Evolutionary conservation across 192 early-diverging fungal genomes (phyloP).

Genomic region (Gaertneriomyces semiglobifer): DNA sequence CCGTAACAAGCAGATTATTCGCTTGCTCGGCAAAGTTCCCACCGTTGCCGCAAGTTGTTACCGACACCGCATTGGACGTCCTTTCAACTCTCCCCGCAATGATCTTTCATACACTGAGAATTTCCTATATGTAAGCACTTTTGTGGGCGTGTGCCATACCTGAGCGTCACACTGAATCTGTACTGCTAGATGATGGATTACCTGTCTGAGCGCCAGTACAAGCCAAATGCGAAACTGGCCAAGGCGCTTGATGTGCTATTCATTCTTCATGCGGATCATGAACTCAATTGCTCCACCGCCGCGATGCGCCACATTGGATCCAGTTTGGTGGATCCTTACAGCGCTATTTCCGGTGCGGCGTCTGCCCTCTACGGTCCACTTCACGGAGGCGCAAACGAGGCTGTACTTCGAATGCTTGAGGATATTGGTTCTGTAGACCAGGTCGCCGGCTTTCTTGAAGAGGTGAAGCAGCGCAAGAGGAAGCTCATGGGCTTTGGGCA

Average conservation of each 20-base stretch:
- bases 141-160: no score
- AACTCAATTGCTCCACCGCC: slow-evolving; percentile 50
- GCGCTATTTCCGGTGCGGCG: slow-evolving; percentile 56
- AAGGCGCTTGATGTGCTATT: slow-evolving; percentile 63
- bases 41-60: slow-evolving; percentile 55
- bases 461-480: slow-evolving; percentile 55
- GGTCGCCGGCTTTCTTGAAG: slow-evolving; percentile 51
- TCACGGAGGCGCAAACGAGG: slow-evolving; percentile 62
- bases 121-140: slow-evolving; percentile 35
- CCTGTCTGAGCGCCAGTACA: slow-evolving; percentile 55
- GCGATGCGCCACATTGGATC: slow-evolving; percentile 65
- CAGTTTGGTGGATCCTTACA: slow-evolving; percentile 58
- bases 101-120: slow-evolving; percentile 59
- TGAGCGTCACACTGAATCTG: no score
- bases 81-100: slow-evolving; percentile 43
- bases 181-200: slow-evolving; percentile 58
- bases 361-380: slow-evolving; percentile 64
- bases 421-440: slow-evolving; percentile 58
- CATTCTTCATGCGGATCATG: slow-evolving; percentile 64
- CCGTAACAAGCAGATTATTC: slow-evolving; percentile 64
- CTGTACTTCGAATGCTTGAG: slow-evolving; percentile 61
- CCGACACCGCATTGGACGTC: slow-evolving; percentile 56
- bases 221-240: slow-evolving; percentile 54
- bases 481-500: slow-evolving; percentile 55
- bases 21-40: slow-evolving; percentile 64